These are phyloP conservation scores for Aethionema arabicum DNA, from an alignment of 345 rosid genomes.

Conservation along the genomic window DNA sequence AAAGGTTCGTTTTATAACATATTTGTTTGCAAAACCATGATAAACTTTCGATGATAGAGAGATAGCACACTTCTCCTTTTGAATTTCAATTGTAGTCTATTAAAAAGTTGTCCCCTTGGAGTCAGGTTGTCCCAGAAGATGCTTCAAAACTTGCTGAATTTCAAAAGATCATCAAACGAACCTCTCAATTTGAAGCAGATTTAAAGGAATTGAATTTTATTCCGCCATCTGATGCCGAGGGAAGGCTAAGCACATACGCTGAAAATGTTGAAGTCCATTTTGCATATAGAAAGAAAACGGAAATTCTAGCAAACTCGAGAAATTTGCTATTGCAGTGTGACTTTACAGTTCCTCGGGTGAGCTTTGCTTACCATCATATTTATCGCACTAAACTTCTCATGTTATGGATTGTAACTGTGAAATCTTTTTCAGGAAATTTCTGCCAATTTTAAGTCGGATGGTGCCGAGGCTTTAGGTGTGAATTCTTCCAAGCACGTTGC, in stretches of 20 bases:
- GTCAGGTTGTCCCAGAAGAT: slow-evolving; percentile 93
- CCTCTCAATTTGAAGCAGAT: slow-evolving; percentile 71
- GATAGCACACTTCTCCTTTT: slow-evolving; percentile 11
- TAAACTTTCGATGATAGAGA: slow-evolving; percentile 18
- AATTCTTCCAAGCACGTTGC: slow-evolving; percentile 54
- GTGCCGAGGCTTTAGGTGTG: slow-evolving; percentile 25
- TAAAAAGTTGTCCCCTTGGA: slow-evolving; percentile 21
- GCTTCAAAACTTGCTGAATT: slow-evolving; percentile 84
- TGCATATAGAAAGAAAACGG: slow-evolving; percentile 79
- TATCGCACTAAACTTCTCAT: slow-evolving; percentile 11
- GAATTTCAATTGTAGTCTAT: slow-evolving; percentile 5
- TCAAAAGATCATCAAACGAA: slow-evolving; percentile 64
- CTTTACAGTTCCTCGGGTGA: slow-evolving; percentile 72
- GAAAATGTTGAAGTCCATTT: slow-evolving; percentile 96
- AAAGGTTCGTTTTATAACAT: slow-evolving; percentile 54
- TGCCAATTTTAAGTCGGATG: slow-evolving; percentile 36
- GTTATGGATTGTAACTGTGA: slow-evolving; percentile 20
- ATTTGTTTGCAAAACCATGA: neutral
- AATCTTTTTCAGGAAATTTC: slow-evolving; percentile 52
- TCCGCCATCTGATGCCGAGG: slow-evolving; percentile 64
- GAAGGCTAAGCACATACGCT: slow-evolving; percentile 74
- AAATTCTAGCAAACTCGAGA: slow-evolving; percentile 87
- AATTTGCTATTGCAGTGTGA: slow-evolving; percentile 71
- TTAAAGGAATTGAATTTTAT: slow-evolving; percentile 68
- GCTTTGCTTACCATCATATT: slow-evolving; percentile 28